Evolutionary conservation across 2,329 filamentous ascomycete species (phyloP).

Genomic region (Ceratocystis destructans): DNA sequence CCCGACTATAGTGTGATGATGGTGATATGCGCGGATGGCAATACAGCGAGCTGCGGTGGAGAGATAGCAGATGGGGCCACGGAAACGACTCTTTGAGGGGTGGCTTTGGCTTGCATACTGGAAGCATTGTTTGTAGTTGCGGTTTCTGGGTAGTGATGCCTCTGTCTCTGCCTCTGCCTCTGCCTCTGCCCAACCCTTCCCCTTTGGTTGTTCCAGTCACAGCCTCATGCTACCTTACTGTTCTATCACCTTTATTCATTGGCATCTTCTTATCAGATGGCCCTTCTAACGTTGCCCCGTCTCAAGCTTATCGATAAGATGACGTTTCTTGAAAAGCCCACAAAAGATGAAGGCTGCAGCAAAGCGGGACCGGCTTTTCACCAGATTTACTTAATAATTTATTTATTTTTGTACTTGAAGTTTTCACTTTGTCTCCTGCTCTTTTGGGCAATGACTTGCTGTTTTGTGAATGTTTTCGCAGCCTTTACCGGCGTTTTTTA

Average conservation of each 20-base stretch:
- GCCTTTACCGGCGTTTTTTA: neutral
- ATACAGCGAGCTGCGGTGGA: neutral
- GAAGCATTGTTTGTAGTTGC: no score
- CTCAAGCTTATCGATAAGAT: conserved; percentile 13
- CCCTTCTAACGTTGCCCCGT: no score
- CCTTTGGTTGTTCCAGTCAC: neutral
- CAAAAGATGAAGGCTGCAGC: neutral
- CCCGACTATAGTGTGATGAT: conserved; percentile 12
- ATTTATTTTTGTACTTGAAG: neutral
- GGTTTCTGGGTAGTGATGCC: neutral
- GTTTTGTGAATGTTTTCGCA: no score
- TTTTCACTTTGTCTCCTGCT: neutral
- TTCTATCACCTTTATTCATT: neutral
- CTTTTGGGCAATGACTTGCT: neutral
- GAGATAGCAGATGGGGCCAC: neutral
- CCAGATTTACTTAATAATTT: neutral
- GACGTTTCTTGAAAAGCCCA: neutral
- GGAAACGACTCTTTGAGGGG: neutral
- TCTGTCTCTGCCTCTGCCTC: neutral
- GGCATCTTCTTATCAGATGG: conserved; percentile 12
- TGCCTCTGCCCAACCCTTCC: neutral
- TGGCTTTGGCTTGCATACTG: neutral
- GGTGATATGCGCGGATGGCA: neutral
- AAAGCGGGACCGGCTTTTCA: neutral
- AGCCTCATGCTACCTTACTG: neutral